Evolutionary conservation across 1,139 yeast species (phyloP).

Genomic region (Saccharomycopsis phalli): DNA sequence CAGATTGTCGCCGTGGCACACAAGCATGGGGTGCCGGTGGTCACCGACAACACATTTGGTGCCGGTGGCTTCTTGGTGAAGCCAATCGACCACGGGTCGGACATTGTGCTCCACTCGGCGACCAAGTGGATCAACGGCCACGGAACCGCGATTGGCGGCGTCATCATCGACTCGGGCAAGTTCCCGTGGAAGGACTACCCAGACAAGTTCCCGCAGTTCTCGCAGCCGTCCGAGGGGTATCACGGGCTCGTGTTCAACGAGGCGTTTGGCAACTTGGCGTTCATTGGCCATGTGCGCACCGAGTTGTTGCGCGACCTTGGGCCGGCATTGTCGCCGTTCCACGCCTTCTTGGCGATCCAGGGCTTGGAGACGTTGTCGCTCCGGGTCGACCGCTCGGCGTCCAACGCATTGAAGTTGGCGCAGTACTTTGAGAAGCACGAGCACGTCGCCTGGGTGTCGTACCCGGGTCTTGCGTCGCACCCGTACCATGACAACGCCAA

Average conservation of each 20-base stretch:
- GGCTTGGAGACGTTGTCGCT: conserved; percentile 92
- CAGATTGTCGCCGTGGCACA: conserved; percentile 70
- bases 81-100: conserved; percentile 87
- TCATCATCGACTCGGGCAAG: conserved; percentile 79
- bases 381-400: conserved; percentile 86
- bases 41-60: conserved; percentile 95
- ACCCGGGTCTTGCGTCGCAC: conserved; percentile 83
- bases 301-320: conserved; percentile 91
- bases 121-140: conserved; percentile 99
- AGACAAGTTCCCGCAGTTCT: conserved; percentile 82
- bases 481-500: conserved; percentile 74
- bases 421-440: conserved; percentile 62
- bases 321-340: conserved; percentile 82
- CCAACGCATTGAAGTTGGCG: conserved; percentile 78
- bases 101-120: conserved; percentile 79
- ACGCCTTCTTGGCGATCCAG: conserved; percentile 73
- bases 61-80: conserved; percentile 87
- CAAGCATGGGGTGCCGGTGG: conserved; percentile 81
- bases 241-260: conserved; percentile 82
- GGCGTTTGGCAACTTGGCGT: conserved; percentile 73
- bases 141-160: conserved; percentile 94
- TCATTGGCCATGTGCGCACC: conserved; percentile 69
- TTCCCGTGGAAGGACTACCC: conserved; percentile 88
- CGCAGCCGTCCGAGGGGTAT: conserved; percentile 85
- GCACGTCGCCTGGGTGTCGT: conserved; percentile 79